Evolutionary conservation across 768 basidiomycete genomes (phyloP), one percentile per base, ranked within the genome.

Genomic region (Pisolithus tinctorius): DNA sequence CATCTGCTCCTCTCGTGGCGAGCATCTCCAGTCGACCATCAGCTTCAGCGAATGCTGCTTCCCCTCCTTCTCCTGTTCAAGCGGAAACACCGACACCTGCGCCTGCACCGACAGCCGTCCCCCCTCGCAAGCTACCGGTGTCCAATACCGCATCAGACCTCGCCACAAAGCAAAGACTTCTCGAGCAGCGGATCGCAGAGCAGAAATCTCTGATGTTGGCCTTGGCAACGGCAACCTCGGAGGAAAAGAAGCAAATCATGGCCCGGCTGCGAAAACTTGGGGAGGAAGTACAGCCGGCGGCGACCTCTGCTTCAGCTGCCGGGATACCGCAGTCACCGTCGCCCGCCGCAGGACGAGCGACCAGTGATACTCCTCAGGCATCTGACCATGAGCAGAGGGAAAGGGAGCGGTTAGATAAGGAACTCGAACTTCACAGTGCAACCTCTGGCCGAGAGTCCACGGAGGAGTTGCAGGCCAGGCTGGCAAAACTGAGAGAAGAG

Each of bases 141-240:
- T 63, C 72, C 13, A 56, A 70, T 34, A 57, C 72, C 23, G 67
- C 76, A 6, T 69, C 75, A 43, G 78, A 77, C 4, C 75, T 89
- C 30, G 87, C 86, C 2, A 82, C 79, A 4, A 87, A 88, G 64
- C 86, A 88, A 60, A 80, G 84, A 53, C 72, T 84, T 37, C 68
- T 91, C 20, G 88, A 92, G 57, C 79, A 86, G 63, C 86, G 88
- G 60, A 92, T 96, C 52, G 76, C 83, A 0, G 90, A 94, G 68
- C 94, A 95, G 69, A 95, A 93, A 66, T 73, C 81, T 1, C 72
- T 97, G 51, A 86, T 96, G 82, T 76, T 76, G 6, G 79, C 80
- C 31, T 68, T 95, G 13, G 68, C 73, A 25, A 78, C 79, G 4
- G 82, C 85, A 7, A 76, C 82, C 9, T 61, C 76, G 0, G 80